A percentile compares a stretch with the other conserved stretches of the same genome.
Evolutionary conservation across 192 early-diverging fungal species (phyloP).

Genomic region (Rhizoclosmatium sp.): DNA sequence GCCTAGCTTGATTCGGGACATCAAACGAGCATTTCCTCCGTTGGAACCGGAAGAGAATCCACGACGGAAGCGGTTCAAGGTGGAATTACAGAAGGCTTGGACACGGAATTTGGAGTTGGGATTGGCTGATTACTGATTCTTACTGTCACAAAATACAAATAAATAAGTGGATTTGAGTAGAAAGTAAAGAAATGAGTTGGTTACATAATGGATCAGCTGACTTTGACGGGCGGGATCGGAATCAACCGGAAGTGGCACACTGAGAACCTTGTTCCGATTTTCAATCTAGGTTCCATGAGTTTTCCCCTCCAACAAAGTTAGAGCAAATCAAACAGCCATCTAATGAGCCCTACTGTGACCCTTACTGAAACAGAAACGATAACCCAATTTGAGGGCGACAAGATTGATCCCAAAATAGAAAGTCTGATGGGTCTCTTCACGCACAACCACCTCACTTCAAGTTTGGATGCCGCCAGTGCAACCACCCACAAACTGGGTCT

Average conservation of each 20-base stretch:
- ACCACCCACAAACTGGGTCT: not conserved
- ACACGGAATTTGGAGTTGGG: not conserved
- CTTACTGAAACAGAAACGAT: too few species aligned
- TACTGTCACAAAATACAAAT: not conserved
- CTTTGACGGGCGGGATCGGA: too few species aligned
- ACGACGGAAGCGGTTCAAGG: not conserved
- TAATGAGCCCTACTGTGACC: too few species aligned
- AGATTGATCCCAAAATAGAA: not conserved
- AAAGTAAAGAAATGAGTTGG: too few species aligned
- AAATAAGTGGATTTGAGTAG: too few species aligned
- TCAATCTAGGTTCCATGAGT: too few species aligned
- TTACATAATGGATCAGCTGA: too few species aligned
- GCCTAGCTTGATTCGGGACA: not conserved
- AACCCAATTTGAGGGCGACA: too few species aligned
- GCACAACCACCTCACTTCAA: not conserved
- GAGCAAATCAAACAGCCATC: too few species aligned
- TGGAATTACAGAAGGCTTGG: slow-evolving; percentile 1
- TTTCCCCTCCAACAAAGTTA: too few species aligned
- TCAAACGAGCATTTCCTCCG: slow-evolving; percentile 16
- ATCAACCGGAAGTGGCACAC: too few species aligned
- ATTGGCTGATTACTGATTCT: slow-evolving; percentile 1
- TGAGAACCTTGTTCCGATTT: too few species aligned
- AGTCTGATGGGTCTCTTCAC: not conserved
- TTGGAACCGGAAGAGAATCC: slow-evolving; percentile 20
- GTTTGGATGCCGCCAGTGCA: not conserved